These are phyloP conservation scores for Diplodia corticola DNA, from an alignment of 2,329 filamentous ascomycete species.

Conservation along the genomic window DNA sequence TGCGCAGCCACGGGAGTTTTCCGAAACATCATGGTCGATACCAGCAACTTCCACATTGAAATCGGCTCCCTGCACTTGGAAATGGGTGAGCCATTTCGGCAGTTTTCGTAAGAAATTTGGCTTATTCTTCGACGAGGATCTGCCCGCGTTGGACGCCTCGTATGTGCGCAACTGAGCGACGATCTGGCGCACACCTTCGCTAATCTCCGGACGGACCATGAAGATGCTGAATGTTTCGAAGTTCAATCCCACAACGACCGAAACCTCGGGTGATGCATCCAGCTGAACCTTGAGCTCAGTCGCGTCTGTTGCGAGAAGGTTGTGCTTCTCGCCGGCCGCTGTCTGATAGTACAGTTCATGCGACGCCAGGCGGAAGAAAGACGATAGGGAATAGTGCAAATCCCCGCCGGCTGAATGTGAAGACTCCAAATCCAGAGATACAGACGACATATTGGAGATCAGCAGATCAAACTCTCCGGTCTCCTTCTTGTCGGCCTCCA, in stretches of 20 bases:
- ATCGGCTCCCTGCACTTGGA: constrained; percentile 82
- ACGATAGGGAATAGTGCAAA: constrained; percentile 81
- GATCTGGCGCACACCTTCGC: constrained; percentile 87
- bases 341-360: constrained; percentile 96
- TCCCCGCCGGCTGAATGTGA: constrained; percentile 87
- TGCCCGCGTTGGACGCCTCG: constrained; percentile 56
- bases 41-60: constrained; percentile 91
- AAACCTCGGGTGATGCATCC: constrained; percentile 80
- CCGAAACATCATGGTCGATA: constrained; percentile 78
- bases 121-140: constrained; percentile 56
- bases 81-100: constrained; percentile 81
- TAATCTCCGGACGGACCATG: constrained; percentile 89
- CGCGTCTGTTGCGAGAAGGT: constrained; percentile 82
- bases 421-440: constrained; percentile 90
- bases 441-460: constrained; percentile 90
- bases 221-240: constrained; percentile 86
- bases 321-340: constrained; percentile 75
- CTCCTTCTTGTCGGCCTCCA: constrained; percentile 58
- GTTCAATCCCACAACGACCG: constrained; percentile 75
- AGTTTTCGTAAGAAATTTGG: constrained; percentile 67
- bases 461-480: constrained; percentile 90
- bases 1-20: constrained; percentile 77
- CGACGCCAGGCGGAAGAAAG: constrained; percentile 78
- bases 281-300: constrained; percentile 85
- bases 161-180: constrained; percentile 69